These are phyloP conservation scores for Ceratocystis eucalypticola DNA, from an alignment of 2,329 filamentous ascomycete species.

Conservation along the genomic window DNA sequence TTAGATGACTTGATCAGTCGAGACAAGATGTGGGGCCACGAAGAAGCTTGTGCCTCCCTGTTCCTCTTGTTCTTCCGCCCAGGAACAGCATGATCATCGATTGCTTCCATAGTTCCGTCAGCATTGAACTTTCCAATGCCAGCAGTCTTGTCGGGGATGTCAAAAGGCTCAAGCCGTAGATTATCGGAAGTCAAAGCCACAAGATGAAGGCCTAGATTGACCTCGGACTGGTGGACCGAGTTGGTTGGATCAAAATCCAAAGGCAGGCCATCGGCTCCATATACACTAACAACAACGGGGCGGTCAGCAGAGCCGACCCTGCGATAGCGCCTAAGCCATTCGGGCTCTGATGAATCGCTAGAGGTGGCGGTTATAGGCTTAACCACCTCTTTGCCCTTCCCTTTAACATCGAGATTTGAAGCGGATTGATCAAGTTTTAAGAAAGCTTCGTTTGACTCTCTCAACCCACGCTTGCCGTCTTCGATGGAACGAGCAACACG, in stretches of 20 bases:
- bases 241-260: conserved; percentile 12
- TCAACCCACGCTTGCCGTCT: background rate
- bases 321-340: conserved; percentile 15
- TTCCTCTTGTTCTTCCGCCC: background rate
- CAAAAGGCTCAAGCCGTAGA: conserved; percentile 7
- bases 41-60: background rate
- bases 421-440: background rate
- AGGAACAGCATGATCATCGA: background rate
- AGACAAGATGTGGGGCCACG: conserved; percentile 13
- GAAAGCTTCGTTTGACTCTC: background rate
- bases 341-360: background rate
- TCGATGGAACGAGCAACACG: conserved; percentile 3
- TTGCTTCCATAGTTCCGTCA: background rate
- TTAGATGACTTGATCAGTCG: conserved; percentile 6
- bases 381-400: conserved; percentile 1
- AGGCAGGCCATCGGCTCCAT: conserved; percentile 7
- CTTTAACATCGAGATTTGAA: background rate
- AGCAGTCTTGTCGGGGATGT: background rate
- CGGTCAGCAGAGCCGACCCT: background rate
- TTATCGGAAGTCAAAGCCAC: conserved; percentile 10
- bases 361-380: background rate
- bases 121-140: conserved; percentile 5
- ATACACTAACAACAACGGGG: conserved; percentile 10
- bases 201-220: conserved; percentile 2
- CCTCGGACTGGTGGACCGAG: background rate